Evolutionary conservation across 139 green algal genomes (phyloP).

Genomic region (Zygnema circumcarinatum): DNA sequence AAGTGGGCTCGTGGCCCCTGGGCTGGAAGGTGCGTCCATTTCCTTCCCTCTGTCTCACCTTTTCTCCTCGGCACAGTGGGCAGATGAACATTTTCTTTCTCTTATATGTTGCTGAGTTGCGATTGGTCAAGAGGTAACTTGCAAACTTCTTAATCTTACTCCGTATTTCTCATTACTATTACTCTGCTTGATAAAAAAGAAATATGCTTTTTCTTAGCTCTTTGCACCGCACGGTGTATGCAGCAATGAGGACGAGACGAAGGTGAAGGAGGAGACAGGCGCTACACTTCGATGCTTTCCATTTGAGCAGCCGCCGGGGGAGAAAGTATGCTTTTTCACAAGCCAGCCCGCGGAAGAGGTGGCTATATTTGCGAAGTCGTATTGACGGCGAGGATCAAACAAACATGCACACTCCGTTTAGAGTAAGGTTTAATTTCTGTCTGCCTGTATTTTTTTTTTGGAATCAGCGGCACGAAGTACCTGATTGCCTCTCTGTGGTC

Average conservation of each 20-base stretch:
- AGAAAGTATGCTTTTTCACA: slow-evolving; percentile 84
- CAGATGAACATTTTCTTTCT: neutral
- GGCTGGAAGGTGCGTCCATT: slow-evolving; percentile 64
- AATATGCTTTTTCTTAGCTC: too few species aligned
- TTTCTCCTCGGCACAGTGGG: too few species aligned
- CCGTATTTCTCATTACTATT: too few species aligned
- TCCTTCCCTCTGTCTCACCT: slow-evolving; percentile 7
- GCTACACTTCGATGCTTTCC: slow-evolving; percentile 95
- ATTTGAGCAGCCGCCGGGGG: slow-evolving; percentile 84
- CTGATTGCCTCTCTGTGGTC: too few species aligned
- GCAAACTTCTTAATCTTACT: neutral
- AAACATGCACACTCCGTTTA: too few species aligned
- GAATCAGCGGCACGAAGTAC: too few species aligned
- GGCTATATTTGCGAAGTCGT: slow-evolving; percentile 95
- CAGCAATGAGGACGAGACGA: slow-evolving; percentile 83
- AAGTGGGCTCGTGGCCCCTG: slow-evolving; percentile 93
- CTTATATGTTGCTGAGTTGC: neutral
- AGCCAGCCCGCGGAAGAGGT: slow-evolving; percentile 78
- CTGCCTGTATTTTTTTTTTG: too few species aligned
- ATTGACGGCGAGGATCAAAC: too few species aligned
- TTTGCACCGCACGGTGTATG: too few species aligned
- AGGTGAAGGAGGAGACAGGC: slow-evolving; percentile 93
- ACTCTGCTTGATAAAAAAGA: too few species aligned
- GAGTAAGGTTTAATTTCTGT: too few species aligned
- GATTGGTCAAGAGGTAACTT: neutral